Conservation (phyloP, 257 asterid species). For the Pogostemon cablin region DNA sequence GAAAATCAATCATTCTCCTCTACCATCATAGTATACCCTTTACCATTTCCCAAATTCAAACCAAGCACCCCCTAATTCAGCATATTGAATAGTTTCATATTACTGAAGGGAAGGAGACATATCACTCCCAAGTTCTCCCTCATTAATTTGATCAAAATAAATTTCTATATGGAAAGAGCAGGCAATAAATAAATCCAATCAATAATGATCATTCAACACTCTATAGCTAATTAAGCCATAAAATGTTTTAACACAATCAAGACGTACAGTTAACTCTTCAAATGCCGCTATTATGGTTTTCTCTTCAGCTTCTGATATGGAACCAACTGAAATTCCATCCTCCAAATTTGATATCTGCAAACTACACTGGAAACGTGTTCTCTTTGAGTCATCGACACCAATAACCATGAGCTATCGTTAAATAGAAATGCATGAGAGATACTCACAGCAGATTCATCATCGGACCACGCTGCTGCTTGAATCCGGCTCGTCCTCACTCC, state of each 20-base stretch:
- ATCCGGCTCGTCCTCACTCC: slow-evolving; percentile 32
- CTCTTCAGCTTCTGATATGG: slow-evolving; percentile 85
- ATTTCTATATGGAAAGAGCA: neutral
- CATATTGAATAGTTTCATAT: slow-evolving; percentile 46
- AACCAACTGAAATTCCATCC: slow-evolving; percentile 59
- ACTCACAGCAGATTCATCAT: slow-evolving; percentile 88
- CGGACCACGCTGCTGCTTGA: slow-evolving; percentile 62
- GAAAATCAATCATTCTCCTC: too few species aligned
- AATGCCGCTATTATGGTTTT: slow-evolving; percentile 56
- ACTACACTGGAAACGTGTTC: slow-evolving; percentile 53
- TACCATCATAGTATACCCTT: too few species aligned
- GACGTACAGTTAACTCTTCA: slow-evolving; percentile 60
- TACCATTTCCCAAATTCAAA: too few species aligned
- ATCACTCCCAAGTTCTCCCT: slow-evolving; percentile 37
- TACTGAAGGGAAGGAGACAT: neutral
- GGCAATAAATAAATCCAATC: slow-evolving; percentile 14
- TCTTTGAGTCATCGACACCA: slow-evolving; percentile 17
- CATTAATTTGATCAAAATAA: slow-evolving; percentile 24
- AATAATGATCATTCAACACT: neutral
- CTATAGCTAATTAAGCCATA: neutral
- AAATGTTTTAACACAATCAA: neutral
- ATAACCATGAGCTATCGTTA: neutral
- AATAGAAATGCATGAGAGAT: slow-evolving; percentile 26
- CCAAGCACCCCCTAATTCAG: slow-evolving; percentile 22
- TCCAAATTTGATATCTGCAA: slow-evolving; percentile 62